A percentile compares a stretch with the other conserved stretches of the same genome.
Conservation (phyloP, 73 alveolate genomes). For the Paramecium tetraurelia region DNA sequence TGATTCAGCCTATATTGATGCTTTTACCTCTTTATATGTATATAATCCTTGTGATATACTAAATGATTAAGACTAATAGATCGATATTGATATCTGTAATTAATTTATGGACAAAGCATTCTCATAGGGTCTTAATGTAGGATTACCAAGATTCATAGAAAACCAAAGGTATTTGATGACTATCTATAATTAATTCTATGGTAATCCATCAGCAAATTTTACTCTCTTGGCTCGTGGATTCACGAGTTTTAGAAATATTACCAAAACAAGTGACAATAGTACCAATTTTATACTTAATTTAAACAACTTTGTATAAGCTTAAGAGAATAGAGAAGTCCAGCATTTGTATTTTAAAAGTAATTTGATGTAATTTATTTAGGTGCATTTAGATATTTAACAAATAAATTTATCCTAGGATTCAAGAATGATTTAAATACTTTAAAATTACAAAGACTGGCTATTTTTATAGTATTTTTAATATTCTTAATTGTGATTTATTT, state of each 20-base stretch:
- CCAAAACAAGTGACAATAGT: neutral
- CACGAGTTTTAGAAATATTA: neutral
- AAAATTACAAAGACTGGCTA: neutral
- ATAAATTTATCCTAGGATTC: neutral
- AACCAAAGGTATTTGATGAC: conserved; percentile 39
- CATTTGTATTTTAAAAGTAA: neutral
- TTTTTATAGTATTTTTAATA: neutral
- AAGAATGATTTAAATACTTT: neutral
- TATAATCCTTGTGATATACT: neutral
- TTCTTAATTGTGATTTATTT: neutral
- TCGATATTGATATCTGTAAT: neutral
- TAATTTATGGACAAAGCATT: conserved; percentile 6
- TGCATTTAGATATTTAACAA: neutral
- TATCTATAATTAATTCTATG: neutral
- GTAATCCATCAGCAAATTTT: neutral
- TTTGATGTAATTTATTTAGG: neutral
- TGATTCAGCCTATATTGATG: neutral
- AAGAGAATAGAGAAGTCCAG: neutral
- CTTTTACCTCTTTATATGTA: neutral
- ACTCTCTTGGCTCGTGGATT: neutral
- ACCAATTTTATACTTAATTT: neutral
- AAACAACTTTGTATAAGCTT: neutral
- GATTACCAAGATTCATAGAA: conserved; percentile 47
- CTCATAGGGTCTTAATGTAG: conserved; percentile 2
- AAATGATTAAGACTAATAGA: neutral